Percentiles rank a stretch among this genome's conserved stretches.
phyloP scores from a whole-genome alignment of 176 grass and related monocot species.

The Avena insularis region DNA sequence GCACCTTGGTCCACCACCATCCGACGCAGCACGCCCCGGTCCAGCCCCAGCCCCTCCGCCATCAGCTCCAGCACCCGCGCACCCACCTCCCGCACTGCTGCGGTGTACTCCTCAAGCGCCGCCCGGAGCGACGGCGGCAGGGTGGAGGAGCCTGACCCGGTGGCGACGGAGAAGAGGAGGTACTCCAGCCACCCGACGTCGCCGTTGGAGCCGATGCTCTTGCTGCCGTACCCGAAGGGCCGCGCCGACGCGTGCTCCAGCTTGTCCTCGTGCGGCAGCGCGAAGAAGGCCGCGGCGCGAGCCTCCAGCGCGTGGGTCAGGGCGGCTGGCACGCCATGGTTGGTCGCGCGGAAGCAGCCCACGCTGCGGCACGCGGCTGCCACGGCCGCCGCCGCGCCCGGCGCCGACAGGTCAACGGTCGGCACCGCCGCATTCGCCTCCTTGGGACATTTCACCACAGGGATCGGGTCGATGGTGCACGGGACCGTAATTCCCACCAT shows the following conservation, averaged over 20 bases:
- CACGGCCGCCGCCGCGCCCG: conserved; percentile 43
- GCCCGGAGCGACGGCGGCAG: conserved; percentile 38
- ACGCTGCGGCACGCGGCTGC: conserved; percentile 62
- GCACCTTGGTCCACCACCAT: conserved; percentile 43
- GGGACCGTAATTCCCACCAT: conserved; percentile 50
- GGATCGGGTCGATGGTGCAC: conserved; percentile 35
- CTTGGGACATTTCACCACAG: conserved; percentile 12
- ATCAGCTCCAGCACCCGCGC: conserved; percentile 71
- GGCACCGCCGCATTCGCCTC: background rate
- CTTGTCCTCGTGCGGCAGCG: conserved; percentile 62
- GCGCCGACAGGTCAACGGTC: conserved; percentile 48
- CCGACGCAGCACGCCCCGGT: conserved; percentile 44
- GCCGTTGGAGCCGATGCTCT: conserved; percentile 76
- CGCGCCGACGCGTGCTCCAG: conserved; percentile 36
- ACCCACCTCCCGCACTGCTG: conserved; percentile 50
- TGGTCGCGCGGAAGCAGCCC: conserved; percentile 78
- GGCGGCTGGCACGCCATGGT: conserved; percentile 64
- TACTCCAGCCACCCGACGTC: conserved; percentile 93
- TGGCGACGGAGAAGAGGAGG: conserved; percentile 56
- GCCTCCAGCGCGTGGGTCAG: conserved; percentile 58
- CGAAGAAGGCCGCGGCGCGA: conserved; percentile 67
- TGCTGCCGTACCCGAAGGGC: conserved; percentile 74
- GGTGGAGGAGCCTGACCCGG: background rate
- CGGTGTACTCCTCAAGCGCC: conserved; percentile 69
- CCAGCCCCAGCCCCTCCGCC: conserved; percentile 60